phyloP scores from a whole-genome alignment of 78 protist genomes.

The Dictyostelium brefeldianum region DNA sequence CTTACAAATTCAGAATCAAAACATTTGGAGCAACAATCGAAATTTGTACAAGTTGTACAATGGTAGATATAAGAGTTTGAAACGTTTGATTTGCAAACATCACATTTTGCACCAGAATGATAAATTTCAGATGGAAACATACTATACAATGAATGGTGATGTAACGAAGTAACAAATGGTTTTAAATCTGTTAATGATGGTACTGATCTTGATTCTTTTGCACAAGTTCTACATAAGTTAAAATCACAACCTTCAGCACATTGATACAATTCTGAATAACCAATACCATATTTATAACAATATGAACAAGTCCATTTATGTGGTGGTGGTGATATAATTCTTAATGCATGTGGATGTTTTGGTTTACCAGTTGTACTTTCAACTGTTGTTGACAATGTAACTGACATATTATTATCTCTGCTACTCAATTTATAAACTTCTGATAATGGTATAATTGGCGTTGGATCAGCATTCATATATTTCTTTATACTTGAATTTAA shows the following conservation, averaged over 20 bases:
- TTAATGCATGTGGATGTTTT: neutral
- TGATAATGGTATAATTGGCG: neutral
- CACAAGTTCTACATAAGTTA: constrained; percentile 22
- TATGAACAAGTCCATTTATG: neutral
- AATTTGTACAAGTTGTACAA: constrained; percentile 18
- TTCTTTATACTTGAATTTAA: constrained; percentile 27
- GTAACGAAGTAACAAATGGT: neutral
- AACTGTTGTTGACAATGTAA: neutral
- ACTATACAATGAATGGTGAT: neutral
- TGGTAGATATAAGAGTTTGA: constrained; percentile 2
- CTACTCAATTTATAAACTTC: neutral
- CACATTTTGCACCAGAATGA: neutral
- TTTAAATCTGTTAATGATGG: neutral
- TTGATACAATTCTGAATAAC: constrained; percentile 11
- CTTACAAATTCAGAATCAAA: neutral
- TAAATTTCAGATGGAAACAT: constrained; percentile 8
- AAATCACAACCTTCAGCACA: constrained; percentile 1
- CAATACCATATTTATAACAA: neutral
- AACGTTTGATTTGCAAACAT: neutral
- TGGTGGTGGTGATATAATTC: neutral
- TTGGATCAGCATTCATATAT: neutral
- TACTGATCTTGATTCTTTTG: neutral
- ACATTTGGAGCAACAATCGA: constrained; percentile 31
- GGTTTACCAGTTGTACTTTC: neutral
- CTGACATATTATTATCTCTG: neutral